phyloP scores from a whole-genome alignment of 352 stramenopile species.

The Pythium folliculosum region DNA sequence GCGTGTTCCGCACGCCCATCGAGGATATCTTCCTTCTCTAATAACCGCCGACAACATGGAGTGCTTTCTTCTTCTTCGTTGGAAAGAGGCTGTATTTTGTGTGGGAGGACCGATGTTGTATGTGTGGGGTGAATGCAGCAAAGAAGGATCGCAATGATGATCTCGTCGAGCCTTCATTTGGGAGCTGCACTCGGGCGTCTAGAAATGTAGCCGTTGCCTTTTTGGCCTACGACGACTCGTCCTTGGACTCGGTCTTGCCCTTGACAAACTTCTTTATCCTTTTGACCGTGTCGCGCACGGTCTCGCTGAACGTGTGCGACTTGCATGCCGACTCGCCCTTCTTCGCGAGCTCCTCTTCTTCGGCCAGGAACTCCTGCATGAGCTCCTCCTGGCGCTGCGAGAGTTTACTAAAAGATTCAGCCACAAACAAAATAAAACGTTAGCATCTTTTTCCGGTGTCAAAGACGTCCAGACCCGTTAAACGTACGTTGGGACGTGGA shows the following conservation, averaged over 20 bases:
- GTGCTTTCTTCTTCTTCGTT: background rate
- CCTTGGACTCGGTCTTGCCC: constrained; percentile 35
- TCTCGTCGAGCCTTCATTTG: no score
- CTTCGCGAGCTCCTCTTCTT: constrained; percentile 70
- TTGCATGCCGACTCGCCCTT: constrained; percentile 81
- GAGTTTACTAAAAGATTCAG: constrained; percentile 60
- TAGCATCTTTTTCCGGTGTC: no score
- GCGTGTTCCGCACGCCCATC: constrained; percentile 76
- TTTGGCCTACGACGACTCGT: constrained; percentile 10
- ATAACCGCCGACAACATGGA: constrained; percentile 28
- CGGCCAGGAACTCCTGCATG: constrained; percentile 94
- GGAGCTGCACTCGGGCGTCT: no score
- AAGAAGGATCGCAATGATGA: no score
- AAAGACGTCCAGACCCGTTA: no score
- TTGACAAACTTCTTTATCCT: constrained; percentile 91
- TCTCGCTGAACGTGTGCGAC: constrained; percentile 79
- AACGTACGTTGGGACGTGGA: constrained; percentile 93
- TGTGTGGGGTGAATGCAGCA: no score
- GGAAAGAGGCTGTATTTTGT: constrained; percentile 1
- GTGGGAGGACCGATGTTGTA: background rate
- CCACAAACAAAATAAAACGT: background rate
- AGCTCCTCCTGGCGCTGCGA: constrained; percentile 94
- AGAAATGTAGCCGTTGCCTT: no score
- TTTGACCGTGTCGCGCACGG: constrained; percentile 80
- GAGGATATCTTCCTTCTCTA: constrained; percentile 87